A percentile compares a stretch with the other conserved stretches of the same genome.
Conservation (phyloP, 176 grass and related monocot genomes). For the Carex cristatella region DNA sequence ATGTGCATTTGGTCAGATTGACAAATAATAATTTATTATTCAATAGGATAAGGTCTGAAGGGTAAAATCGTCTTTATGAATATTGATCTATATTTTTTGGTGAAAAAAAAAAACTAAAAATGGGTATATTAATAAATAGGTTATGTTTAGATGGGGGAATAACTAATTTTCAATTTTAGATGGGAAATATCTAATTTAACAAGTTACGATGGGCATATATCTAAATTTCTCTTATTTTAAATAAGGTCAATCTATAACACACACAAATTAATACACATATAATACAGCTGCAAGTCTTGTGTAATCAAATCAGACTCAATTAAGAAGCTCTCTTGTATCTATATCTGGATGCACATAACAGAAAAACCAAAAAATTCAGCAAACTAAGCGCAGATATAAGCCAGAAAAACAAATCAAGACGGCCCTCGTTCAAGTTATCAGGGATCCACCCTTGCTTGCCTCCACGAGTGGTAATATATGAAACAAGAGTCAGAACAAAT, state of each 20-base stretch:
- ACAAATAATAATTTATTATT: too few species aligned
- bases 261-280: not conserved
- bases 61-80: too few species aligned
- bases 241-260: not conserved
- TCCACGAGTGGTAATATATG: conserved; percentile 52
- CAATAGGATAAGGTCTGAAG: too few species aligned
- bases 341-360: conserved; percentile 50
- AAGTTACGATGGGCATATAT: too few species aligned
- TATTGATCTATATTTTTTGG: too few species aligned
- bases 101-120: too few species aligned
- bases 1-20: too few species aligned
- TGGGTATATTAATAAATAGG: too few species aligned
- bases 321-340: conserved; percentile 60
- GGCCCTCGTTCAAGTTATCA: conserved; percentile 80
- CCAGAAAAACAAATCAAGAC: conserved; percentile 89
- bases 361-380: conserved; percentile 57
- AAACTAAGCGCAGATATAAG: conserved; percentile 64
- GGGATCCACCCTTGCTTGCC: conserved; percentile 74
- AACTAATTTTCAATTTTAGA: too few species aligned
- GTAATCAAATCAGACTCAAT: not conserved
- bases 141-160: too few species aligned
- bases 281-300: not conserved
- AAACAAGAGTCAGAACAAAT: conserved; percentile 51
- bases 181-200: too few species aligned
- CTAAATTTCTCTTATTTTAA: too few species aligned